phyloP scores from a whole-genome alignment of 2,329 filamentous ascomycete genomes.

The Botrytis squamosa region DNA sequence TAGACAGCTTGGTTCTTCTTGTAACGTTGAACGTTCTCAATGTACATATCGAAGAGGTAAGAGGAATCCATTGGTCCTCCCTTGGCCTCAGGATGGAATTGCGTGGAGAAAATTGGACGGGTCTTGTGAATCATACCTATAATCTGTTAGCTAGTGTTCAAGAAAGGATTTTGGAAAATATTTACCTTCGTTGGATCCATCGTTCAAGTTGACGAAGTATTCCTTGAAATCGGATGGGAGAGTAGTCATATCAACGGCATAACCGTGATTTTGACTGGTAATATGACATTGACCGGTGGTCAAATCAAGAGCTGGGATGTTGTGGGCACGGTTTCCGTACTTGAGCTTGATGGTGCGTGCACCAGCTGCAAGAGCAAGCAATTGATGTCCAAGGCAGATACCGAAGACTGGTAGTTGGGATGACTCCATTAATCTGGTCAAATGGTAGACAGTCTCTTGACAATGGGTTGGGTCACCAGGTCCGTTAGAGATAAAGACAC shows the following conservation, averaged over 20 bases:
- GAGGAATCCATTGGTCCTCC: constrained; percentile 93
- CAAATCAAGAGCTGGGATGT: constrained; percentile 92
- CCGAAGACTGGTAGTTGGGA: constrained; percentile 94
- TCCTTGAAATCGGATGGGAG: constrained; percentile 88
- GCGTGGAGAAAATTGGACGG: constrained; percentile 94
- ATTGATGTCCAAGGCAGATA: constrained; percentile 96
- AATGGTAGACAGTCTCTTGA: constrained; percentile 89
- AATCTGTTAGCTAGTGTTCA: constrained; percentile 26
- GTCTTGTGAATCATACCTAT: constrained; percentile 86
- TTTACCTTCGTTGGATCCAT: constrained; percentile 87
- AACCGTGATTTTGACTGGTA: constrained; percentile 97
- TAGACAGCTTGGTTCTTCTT: constrained; percentile 77
- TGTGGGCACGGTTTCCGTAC: constrained; percentile 98
- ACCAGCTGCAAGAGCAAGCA: constrained; percentile 84
- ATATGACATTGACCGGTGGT: constrained; percentile 98
- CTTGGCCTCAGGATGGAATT: constrained; percentile 99
- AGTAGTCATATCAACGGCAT: constrained; percentile 84
- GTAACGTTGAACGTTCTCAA: constrained; percentile 85
- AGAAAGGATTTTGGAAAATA: constrained; percentile 8
- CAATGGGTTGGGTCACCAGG: constrained; percentile 98
- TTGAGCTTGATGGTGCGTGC: constrained; percentile 95
- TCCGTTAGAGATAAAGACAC: constrained; percentile 98
- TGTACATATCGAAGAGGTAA: constrained; percentile 95
- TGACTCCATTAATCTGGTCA: constrained; percentile 84
- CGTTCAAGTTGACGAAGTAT: constrained; percentile 98